These are phyloP conservation scores for Chlamydomonas reinhardtii DNA, from an alignment of 163 green algal species.

Conservation along the genomic window DNA sequence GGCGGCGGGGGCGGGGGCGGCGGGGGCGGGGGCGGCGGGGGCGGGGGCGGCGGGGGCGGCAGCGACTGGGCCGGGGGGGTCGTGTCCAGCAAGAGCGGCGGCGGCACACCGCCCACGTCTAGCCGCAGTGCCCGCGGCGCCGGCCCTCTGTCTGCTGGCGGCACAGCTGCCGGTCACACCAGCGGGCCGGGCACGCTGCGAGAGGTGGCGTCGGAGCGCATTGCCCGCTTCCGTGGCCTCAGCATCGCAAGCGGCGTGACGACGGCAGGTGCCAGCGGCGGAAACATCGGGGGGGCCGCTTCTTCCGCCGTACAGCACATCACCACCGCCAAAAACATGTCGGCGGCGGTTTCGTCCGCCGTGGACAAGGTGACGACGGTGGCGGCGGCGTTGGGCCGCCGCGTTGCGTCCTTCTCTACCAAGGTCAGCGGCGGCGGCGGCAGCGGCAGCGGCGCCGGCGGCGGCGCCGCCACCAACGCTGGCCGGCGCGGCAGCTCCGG, in stretches of 20 bases:
- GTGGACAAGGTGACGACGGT: not conserved
- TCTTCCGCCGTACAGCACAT: not conserved
- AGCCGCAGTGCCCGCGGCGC: not conserved
- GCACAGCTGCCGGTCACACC: not conserved
- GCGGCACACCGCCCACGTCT: not conserved
- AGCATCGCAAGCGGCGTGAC: too few species aligned
- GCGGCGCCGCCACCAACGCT: too few species aligned
- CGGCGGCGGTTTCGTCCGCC: not conserved
- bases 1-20: not conserved
- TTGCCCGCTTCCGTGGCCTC: too few species aligned
- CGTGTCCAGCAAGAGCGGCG: not conserved
- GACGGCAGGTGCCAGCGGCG: too few species aligned
- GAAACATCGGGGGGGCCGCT: too few species aligned
- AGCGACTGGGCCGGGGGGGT: too few species aligned
- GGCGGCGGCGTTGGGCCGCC: conserved; percentile 22
- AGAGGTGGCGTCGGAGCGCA: not conserved
- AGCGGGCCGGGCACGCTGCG: not conserved
- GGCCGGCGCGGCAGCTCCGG: too few species aligned
- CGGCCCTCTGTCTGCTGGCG: not conserved
- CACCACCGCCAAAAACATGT: conserved; percentile 27
- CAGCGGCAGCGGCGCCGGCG: too few species aligned
- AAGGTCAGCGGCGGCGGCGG: not conserved
- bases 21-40: too few species aligned
- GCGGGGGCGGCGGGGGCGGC: not conserved
- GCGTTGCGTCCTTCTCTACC: conserved; percentile 24